Percentiles rank a stretch among this genome's conserved stretches.
Conservation (phyloP, 2,329 filamentous ascomycete species). For the Neofusicoccum umdonicola region DNA sequence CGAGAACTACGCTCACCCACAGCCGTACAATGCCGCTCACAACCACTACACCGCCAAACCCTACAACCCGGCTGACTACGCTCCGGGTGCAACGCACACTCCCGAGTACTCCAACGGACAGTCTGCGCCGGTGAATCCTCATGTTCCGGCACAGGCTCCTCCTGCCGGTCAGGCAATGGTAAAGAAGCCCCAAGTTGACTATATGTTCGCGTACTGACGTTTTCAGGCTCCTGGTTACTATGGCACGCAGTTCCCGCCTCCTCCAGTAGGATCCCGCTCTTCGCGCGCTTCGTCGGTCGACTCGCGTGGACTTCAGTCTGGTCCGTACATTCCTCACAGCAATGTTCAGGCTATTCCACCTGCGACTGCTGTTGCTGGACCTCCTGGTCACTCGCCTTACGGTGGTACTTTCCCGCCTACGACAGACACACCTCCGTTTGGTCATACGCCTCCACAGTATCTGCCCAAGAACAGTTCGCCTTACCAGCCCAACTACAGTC, state of each 20-base stretch:
- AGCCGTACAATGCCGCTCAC: slow-evolving; percentile 5
- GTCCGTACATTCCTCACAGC: slow-evolving; percentile 15
- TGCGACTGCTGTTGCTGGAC: background rate
- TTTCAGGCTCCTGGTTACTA: slow-evolving; percentile 8
- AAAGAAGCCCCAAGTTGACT: background rate
- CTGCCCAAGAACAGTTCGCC: slow-evolving; percentile 9
- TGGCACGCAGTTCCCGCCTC: slow-evolving; percentile 14
- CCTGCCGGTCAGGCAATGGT: background rate
- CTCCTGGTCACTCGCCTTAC: background rate
- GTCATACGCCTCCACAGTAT: slow-evolving; percentile 4
- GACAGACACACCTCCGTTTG: background rate
- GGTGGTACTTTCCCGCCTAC: background rate
- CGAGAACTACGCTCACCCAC: slow-evolving; percentile 24
- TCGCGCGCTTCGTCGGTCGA: slow-evolving; percentile 16
- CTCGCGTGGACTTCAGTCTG: slow-evolving; percentile 2
- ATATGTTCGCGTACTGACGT: background rate
- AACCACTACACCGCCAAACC: slow-evolving; percentile 19
- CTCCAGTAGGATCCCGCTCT: slow-evolving; percentile 4
- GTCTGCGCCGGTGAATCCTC: background rate
- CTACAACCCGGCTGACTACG: slow-evolving; percentile 34
- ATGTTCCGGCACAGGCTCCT: background rate
- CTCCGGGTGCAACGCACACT: background rate
- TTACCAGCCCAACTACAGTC: slow-evolving; percentile 15
- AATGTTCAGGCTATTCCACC: slow-evolving; percentile 1
- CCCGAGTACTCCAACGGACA: background rate